Evolutionary conservation across 345 rosid species (phyloP), one percentile per base, ranked within the genome.

Genomic region (Eucalyptus paniculata): DNA sequence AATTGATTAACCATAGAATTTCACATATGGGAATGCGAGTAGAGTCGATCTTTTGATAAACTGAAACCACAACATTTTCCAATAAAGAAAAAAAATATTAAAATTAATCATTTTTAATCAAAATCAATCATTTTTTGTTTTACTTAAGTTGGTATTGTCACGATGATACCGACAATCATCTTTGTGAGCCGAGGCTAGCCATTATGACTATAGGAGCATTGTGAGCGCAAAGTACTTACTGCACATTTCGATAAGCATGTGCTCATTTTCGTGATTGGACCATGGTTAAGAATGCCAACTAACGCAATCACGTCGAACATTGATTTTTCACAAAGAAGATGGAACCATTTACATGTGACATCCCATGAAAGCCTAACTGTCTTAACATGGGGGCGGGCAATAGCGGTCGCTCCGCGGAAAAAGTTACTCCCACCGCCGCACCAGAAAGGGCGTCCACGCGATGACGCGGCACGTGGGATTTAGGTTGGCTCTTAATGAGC

Each of bases 141-240:
- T 53, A 53, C 26, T 53, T 53, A 53, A 53, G 11, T 53, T 4
- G 5, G 58, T 53, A 53, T 53, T 19, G 5, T 53, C 26, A 19
- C 10, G 2, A 53, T 7, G 26, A 53, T 53, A 19, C 5, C 26
- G 2, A 19, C 11, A 21, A 19, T 53, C 58, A 53, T 53, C 1
- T 16, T 32, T 67, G 6, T 7, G 21, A n/a, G 40, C 5, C 3
- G 3, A 15, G 6, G 1, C 0, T 67, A 17, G 11, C 11, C 8
- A 3, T 9, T 8, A 3, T 67, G 40, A 32, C 0, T 32, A 3
- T 32, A 32, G 42, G 37, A 8, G 7, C 6, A 9, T 4, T 2
- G 6, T 32, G 37, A 69, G 42, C 3, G 23, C 12, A 18, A 17
- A 4, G 12, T 30, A 15, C 3, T n/a, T 17, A 15, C 19, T 2